Conservation (phyloP, 78 protist species). For the Isochrysis galbana region DNA sequence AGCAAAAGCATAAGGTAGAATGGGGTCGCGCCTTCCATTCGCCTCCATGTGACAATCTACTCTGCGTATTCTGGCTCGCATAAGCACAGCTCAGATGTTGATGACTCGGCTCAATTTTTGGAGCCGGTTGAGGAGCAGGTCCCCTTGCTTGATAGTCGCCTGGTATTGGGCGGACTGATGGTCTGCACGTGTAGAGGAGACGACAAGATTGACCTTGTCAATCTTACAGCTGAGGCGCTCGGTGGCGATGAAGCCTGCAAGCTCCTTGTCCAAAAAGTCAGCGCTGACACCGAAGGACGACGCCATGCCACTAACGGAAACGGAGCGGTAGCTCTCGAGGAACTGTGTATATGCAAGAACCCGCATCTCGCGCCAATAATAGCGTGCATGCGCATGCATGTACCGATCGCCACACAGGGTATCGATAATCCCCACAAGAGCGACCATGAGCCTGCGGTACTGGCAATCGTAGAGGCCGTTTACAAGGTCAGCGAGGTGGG, state of each 20-base stretch:
- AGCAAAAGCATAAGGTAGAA: too few relatives aligned
- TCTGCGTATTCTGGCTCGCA: not conserved
- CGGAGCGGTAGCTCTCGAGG: constrained; percentile 88
- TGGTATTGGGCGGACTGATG: constrained; percentile 80
- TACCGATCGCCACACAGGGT: constrained; percentile 58
- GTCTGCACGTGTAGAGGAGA: constrained; percentile 90
- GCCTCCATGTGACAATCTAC: not conserved
- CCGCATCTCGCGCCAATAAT: constrained; percentile 88
- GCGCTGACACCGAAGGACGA: constrained; percentile 81
- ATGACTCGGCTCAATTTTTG: constrained; percentile 92
- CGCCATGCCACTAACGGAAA: constrained; percentile 85
- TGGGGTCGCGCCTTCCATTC: not conserved
- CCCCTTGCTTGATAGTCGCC: constrained; percentile 83
- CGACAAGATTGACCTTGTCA: constrained; percentile 86
- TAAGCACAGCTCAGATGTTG: constrained; percentile 84
- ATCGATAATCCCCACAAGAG: constrained; percentile 16
- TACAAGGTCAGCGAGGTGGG: constrained; percentile 50
- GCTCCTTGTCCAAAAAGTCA: constrained; percentile 81
- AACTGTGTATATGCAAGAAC: constrained; percentile 84
- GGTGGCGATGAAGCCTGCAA: constrained; percentile 82
- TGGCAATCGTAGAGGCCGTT: constrained; percentile 80
- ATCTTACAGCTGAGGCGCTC: constrained; percentile 87
- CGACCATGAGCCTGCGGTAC: constrained; percentile 70
- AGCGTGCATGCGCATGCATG: constrained; percentile 74
- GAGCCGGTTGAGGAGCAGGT: constrained; percentile 87